Conservation (phyloP, 305 asterid genomes). For the Andrographis paniculata region DNA sequence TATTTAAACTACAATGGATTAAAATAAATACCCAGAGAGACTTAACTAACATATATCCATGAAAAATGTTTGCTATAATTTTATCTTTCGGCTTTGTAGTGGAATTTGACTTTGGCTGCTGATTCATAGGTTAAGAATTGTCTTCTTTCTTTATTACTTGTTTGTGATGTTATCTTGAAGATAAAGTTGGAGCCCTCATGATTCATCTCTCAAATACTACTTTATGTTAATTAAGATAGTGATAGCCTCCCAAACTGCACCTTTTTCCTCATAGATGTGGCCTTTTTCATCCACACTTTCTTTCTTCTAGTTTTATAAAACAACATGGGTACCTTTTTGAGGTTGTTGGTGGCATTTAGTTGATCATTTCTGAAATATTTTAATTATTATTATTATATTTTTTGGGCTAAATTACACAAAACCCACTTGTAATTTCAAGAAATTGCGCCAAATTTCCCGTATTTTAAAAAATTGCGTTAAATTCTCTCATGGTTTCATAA, state of each 20-base stretch:
- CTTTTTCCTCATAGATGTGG: neutral
- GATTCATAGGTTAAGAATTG: neutral
- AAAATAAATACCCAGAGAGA: too few species aligned
- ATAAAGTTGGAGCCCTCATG: slow-evolving; percentile 6
- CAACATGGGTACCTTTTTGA: neutral
- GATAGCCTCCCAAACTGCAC: slow-evolving; percentile 5
- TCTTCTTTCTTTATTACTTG: neutral
- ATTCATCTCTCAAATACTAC: slow-evolving; percentile 2
- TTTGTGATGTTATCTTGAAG: slow-evolving; percentile 11
- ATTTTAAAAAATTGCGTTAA: too few species aligned
- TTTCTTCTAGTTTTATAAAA: neutral
- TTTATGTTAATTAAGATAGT: slow-evolving; percentile 3
- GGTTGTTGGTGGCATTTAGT: neutral
- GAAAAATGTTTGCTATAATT: too few species aligned
- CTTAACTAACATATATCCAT: too few species aligned
- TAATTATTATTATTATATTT: too few species aligned
- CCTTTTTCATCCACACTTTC: slow-evolving; percentile 5
- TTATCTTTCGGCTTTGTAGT: too few species aligned
- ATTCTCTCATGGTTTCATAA: too few species aligned
- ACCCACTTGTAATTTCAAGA: too few species aligned
- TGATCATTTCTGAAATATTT: too few species aligned
- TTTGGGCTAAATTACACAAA: too few species aligned
- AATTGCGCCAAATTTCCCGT: too few species aligned
- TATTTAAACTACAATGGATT: too few species aligned
- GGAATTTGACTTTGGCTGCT: neutral